Evolutionary conservation across 768 basidiomycete species (phyloP).

Genomic region (Collybiopsis luxurians): DNA sequence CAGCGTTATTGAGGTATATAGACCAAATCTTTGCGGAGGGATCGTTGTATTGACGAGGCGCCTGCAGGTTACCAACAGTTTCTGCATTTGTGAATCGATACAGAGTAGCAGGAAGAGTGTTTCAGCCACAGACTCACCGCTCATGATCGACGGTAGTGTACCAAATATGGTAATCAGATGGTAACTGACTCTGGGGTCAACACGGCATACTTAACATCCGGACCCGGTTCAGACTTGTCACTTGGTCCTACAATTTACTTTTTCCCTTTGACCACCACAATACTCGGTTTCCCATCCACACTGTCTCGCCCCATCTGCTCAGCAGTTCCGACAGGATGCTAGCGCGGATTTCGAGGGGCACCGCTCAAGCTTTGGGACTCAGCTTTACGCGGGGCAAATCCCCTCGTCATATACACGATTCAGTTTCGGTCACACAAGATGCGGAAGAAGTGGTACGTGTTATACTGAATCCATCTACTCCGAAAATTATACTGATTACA

Average conservation of each 20-base stretch:
- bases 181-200: too few species aligned
- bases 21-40: slow-evolving; percentile 38
- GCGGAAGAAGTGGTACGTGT: slow-evolving; percentile 4
- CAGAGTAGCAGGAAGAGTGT: not conserved
- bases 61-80: not conserved
- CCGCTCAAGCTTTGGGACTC: slow-evolving; percentile 3
- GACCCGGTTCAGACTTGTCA: too few species aligned
- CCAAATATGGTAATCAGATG: too few species aligned
- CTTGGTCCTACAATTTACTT: too few species aligned
- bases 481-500: not conserved
- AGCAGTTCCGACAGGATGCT: not conserved
- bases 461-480: not conserved
- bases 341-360: slow-evolving; percentile 3
- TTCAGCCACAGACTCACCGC: not conserved
- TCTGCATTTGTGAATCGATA: not conserved
- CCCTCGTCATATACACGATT: not conserved
- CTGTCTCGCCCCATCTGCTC: not conserved
- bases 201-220: too few species aligned
- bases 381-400: not conserved
- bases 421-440: not conserved
- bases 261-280: not conserved
- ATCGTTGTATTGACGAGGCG: slow-evolving; percentile 22
- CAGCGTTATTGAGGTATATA: slow-evolving; percentile 31
- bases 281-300: not conserved
- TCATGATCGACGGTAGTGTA: not conserved